Percentiles rank a stretch among this genome's conserved stretches.
These are phyloP conservation scores for Pythium brassicae DNA, from an alignment of 352 stramenopile genomes.

Conservation along the genomic window DNA sequence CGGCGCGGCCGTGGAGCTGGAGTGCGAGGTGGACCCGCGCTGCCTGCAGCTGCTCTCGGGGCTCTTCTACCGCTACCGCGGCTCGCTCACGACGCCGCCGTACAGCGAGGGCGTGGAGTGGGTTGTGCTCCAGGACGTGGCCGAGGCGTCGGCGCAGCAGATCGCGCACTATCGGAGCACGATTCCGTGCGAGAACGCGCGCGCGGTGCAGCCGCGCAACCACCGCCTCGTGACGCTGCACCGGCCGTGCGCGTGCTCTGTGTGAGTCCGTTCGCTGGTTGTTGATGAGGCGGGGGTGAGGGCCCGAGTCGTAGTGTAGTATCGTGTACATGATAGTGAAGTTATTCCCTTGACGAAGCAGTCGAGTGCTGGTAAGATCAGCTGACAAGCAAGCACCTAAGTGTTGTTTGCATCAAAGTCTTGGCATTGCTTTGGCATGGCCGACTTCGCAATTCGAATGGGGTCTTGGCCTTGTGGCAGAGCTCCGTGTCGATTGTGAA, in stretches of 20 bases:
- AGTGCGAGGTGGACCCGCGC: conserved; percentile 2
- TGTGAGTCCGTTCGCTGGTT: neutral
- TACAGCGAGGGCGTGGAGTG: conserved; percentile 73
- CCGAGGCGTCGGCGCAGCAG: conserved; percentile 45
- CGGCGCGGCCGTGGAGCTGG: neutral
- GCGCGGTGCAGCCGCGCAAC: conserved; percentile 45
- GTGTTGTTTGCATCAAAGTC: too few species aligned
- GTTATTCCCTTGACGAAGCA: too few species aligned
- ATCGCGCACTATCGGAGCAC: conserved; percentile 40
- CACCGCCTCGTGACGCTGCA: conserved; percentile 15
- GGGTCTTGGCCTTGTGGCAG: too few species aligned
- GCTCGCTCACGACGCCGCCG: conserved; percentile 69
- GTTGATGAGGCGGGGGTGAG: too few species aligned
- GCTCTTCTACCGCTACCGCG: conserved; percentile 50
- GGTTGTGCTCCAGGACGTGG: conserved; percentile 48
- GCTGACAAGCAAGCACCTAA: too few species aligned
- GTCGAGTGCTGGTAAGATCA: too few species aligned
- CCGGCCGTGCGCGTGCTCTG: neutral
- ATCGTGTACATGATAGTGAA: too few species aligned
- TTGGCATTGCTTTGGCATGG: too few species aligned
- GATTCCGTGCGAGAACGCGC: conserved; percentile 44
- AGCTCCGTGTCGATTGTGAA: too few species aligned
- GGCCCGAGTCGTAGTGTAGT: too few species aligned
- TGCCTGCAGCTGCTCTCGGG: conserved; percentile 27
- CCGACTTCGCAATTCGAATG: too few species aligned